These are phyloP conservation scores for Martensiomyces pterosporus DNA, from an alignment of 192 early-diverging fungal genomes.

Conservation along the genomic window DNA sequence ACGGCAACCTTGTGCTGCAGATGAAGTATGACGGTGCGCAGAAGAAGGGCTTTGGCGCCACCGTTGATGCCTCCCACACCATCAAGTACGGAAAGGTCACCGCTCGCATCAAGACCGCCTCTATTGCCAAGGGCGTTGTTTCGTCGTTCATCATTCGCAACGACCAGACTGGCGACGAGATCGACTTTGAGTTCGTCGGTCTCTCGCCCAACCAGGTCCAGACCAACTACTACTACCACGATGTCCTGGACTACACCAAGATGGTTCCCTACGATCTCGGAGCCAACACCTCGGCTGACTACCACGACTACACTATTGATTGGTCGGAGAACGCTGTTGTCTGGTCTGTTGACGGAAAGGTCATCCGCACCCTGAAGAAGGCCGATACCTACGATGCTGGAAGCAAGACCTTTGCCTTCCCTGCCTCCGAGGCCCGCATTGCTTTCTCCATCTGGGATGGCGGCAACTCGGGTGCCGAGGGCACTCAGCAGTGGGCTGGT, in stretches of 20 bases:
- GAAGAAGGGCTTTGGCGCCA: slow-evolving; percentile 58
- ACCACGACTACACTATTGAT: slow-evolving; percentile 61
- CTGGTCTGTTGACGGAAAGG: slow-evolving; percentile 57
- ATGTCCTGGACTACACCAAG: slow-evolving; percentile 53
- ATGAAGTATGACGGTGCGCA: slow-evolving; percentile 39
- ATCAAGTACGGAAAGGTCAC: slow-evolving; percentile 60
- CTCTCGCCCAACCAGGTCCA: slow-evolving; percentile 50
- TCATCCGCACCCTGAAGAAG: slow-evolving; percentile 51
- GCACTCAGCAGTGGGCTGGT: slow-evolving; percentile 59
- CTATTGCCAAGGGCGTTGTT: slow-evolving; percentile 53
- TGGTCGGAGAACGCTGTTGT: slow-evolving; percentile 53
- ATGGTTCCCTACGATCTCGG: slow-evolving; percentile 38
- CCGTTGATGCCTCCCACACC: slow-evolving; percentile 36
- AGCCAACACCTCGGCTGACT: slow-evolving; percentile 42
- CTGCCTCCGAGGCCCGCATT: slow-evolving; percentile 52
- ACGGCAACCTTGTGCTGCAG: slow-evolving; percentile 25
- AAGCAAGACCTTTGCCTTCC: slow-evolving; percentile 41
- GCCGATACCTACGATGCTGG: slow-evolving; percentile 45
- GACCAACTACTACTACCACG: slow-evolving; percentile 62
- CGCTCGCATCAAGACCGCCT: slow-evolving; percentile 56
- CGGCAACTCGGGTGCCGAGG: slow-evolving; percentile 51
- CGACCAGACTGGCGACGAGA: slow-evolving; percentile 57
- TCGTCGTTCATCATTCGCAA: slow-evolving; percentile 53
- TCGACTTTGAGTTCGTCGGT: slow-evolving; percentile 71
- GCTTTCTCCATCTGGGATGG: slow-evolving; percentile 66